Evolutionary conservation across 257 asterid species (phyloP), one percentile per base, ranked within the genome.

Genomic region (Solanum boliviense): DNA sequence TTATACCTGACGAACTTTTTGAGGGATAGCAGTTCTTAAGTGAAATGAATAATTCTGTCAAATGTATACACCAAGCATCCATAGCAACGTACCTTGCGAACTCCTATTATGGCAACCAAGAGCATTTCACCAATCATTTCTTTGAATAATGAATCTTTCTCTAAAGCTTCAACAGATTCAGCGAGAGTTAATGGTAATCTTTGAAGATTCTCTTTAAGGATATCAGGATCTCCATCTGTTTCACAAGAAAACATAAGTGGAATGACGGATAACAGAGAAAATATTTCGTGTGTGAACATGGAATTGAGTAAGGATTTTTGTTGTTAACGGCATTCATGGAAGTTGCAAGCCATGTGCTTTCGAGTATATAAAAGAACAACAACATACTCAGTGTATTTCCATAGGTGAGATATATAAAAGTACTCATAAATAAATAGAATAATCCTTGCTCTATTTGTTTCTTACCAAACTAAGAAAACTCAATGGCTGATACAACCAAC

Each of bases 131-230:
- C 95, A 25, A 95, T 91, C 89, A 96, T 84, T 48, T 93, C 98
- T 86, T 79, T 86, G 92, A 96, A 79, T 84, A 93, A 88, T 4
- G 84, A 7, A 87, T 96, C 94, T 87, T 92, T 91, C 87, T 92
- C 94, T 13, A 96, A 98, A 87, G 99, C 98, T 90, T 94, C 96
- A 65, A 96, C 92, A 65, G 98, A 93, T 92, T 95, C 98, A 3
- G 97, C 88, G 38, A 96, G 98, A 21, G 97, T 91, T 58, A 87
- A 41, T 7, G 99, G 99, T 72, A 96, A 93, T 86, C 99, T 91
- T 88, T 84, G 92, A 90, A 95, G 91, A 89, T 91, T 92, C 62
- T 89, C 94, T 91, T 93, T 93, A 84, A 91, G 88, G 90, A 86
- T 89, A 90, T 95, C 98, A 7, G 99, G 99, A 89, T 96, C 94